These are phyloP conservation scores for Sechiopsis laciniata DNA, from an alignment of 306 rosid species.

Conservation along the genomic window DNA sequence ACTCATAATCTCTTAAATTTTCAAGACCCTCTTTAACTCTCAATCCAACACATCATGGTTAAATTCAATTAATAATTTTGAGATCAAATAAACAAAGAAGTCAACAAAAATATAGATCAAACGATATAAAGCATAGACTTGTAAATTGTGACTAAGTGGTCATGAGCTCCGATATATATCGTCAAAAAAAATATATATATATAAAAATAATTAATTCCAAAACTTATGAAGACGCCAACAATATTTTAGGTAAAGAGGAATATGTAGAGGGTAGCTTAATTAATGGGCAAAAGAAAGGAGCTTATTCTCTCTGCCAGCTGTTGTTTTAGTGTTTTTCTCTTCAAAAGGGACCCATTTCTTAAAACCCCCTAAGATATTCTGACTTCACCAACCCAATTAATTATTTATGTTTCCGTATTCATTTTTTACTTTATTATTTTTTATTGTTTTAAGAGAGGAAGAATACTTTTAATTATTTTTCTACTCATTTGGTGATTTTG, in stretches of 20 bases:
- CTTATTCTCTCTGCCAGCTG: constrained; percentile 18
- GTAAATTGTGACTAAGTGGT: too few species aligned
- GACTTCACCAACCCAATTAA: constrained; percentile 19
- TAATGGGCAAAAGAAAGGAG: background rate
- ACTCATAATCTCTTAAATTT: too few species aligned
- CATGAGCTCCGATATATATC: too few species aligned
- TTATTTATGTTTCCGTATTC: constrained; percentile 4
- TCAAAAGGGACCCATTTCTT: constrained; percentile 12
- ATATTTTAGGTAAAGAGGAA: constrained; percentile 5
- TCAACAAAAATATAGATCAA: too few species aligned
- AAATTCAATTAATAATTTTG: too few species aligned
- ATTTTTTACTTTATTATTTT: background rate
- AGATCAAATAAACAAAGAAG: too few species aligned
- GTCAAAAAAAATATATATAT: too few species aligned
- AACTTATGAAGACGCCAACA: background rate
- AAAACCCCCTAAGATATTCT: constrained; percentile 10
- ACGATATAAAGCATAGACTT: too few species aligned
- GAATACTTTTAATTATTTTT: background rate
- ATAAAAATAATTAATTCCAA: background rate
- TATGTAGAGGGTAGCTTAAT: constrained; percentile 9
- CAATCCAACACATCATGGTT: too few species aligned
- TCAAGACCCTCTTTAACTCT: too few species aligned
- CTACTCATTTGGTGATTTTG: constrained; percentile 16
- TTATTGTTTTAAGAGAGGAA: background rate
- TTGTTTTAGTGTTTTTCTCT: constrained; percentile 4